Evolutionary conservation across 345 rosid genomes (phyloP).

Genomic region (Salix viminalis): DNA sequence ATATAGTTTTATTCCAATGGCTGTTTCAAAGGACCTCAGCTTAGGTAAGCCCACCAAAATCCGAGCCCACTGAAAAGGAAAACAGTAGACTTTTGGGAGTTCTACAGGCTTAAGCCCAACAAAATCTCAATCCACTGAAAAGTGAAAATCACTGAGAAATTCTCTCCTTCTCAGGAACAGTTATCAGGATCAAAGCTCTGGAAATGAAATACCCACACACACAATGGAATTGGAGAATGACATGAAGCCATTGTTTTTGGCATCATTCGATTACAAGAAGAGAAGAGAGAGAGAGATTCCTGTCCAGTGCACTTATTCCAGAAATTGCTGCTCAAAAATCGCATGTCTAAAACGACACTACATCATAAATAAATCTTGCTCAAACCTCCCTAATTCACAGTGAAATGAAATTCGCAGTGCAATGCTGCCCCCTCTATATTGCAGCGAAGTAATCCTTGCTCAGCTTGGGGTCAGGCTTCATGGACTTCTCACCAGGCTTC

Average conservation of each 20-base stretch:
- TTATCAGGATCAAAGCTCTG: background rate
- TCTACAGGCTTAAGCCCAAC: background rate
- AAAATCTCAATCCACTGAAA: background rate
- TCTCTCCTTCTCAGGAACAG: background rate
- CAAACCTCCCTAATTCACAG: conserved; percentile 7
- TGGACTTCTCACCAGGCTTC: conserved; percentile 96
- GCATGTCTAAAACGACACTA: background rate
- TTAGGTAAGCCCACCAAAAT: background rate
- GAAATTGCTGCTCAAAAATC: conserved; percentile 8
- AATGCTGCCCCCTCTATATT: conserved; percentile 7
- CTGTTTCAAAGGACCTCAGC: background rate
- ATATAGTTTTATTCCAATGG: too few relatives aligned
- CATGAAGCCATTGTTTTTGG: background rate
- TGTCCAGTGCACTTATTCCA: conserved; percentile 9
- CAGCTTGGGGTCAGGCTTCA: conserved; percentile 95
- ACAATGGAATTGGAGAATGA: background rate
- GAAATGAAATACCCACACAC: background rate
- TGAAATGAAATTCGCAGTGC: background rate
- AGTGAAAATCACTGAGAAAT: background rate
- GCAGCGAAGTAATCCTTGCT: conserved; percentile 90
- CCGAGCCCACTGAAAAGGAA: background rate
- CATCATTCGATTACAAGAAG: background rate
- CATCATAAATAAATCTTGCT: conserved; percentile 7
- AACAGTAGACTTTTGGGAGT: background rate
- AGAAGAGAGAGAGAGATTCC: background rate